Base-by-base conservation (phyloP, 1,284 basidiomycete genomes). In the Naganishia liquefaciens region DNA sequence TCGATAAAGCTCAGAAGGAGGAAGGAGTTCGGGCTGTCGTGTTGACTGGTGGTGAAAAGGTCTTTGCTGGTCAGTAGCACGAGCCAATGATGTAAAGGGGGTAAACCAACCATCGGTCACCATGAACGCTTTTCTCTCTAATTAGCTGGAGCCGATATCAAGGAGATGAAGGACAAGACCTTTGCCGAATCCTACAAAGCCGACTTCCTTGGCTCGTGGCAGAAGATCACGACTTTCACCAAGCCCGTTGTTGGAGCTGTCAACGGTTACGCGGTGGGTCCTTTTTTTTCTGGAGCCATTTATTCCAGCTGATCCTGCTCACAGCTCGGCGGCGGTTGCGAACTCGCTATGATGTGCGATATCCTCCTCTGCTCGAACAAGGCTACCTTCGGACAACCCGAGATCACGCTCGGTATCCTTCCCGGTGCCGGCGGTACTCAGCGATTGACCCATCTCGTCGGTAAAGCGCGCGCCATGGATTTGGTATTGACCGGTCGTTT, bases 161-260 rank as follows among this genome's bases (percentile, higher is more conserved):
- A 84, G 76, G 83, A 84, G 78, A 84, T 85, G 84, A 81, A 81
- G 73, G 81, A 82, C 73, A 94, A 93, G 80, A 82, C 86, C 68
- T 97, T 88, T 75, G 82, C 88, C 21, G 89, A 94, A 65, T 92
- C 88, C 1, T 98, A 93, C 84, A 88, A 87, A 78, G 85, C 83
- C 79, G 89, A 90, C 76, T 98, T 96, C 80, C 82, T 99, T 63
- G 88, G 88, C 69, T 86, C 89, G 76, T 99, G 96, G 95, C 84
- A 86, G 19, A 81, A 86, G 68, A 82, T 98, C 70, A 84, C 86
- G 15, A 82, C 81, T 50, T 84, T 95, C 69, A 84, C 87, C 72
- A 98, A 98, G 80, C 95, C 95, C 17, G 88, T 97, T 76, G 90
- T 99, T 67, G 94, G 93, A 44, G 95, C 95, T 11, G 93, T 99